phyloP scores from a whole-genome alignment of 768 basidiomycete species.

The Lyophyllum semitale region DNA sequence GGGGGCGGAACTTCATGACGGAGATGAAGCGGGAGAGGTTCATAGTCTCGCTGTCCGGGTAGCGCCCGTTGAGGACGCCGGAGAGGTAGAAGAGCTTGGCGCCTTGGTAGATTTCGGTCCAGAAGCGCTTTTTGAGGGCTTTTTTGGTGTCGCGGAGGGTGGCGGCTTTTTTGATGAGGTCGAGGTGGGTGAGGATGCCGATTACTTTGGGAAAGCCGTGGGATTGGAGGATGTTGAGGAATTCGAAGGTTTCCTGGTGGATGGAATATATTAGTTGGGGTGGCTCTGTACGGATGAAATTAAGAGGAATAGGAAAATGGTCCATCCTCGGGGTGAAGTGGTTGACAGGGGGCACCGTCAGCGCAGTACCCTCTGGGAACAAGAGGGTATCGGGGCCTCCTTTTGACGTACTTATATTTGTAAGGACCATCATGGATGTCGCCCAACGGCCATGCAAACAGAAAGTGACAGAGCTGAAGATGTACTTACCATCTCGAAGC shows the following conservation, averaged over 20 bases:
- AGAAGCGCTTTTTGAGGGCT: conserved; percentile 94
- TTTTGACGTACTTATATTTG: too few species aligned
- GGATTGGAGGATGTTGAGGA: conserved; percentile 93
- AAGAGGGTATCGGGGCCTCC: too few species aligned
- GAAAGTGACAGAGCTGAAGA: background rate
- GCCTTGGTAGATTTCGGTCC: conserved; percentile 99
- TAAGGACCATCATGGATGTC: too few species aligned
- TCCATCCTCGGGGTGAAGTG: too few species aligned
- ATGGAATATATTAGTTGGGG: background rate
- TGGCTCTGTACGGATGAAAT: background rate
- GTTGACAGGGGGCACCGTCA: too few species aligned
- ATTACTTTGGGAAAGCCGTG: conserved; percentile 99
- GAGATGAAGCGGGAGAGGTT: conserved; percentile 95
- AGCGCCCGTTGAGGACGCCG: conserved; percentile 95
- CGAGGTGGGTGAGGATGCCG: conserved; percentile 93
- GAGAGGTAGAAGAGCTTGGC: conserved; percentile 98
- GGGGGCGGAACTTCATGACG: conserved; percentile 98
- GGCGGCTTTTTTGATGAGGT: conserved; percentile 91
- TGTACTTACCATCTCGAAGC: conserved; percentile 93
- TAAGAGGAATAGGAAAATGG: background rate
- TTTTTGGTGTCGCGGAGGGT: conserved; percentile 91
- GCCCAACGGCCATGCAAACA: too few species aligned
- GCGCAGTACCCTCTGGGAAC: too few species aligned
- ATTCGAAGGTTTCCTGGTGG: conserved; percentile 94
- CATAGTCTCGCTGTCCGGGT: conserved; percentile 94